Evolutionary conservation across 768 basidiomycete species (phyloP).

Genomic region (Omphalotus guepiniiformis): DNA sequence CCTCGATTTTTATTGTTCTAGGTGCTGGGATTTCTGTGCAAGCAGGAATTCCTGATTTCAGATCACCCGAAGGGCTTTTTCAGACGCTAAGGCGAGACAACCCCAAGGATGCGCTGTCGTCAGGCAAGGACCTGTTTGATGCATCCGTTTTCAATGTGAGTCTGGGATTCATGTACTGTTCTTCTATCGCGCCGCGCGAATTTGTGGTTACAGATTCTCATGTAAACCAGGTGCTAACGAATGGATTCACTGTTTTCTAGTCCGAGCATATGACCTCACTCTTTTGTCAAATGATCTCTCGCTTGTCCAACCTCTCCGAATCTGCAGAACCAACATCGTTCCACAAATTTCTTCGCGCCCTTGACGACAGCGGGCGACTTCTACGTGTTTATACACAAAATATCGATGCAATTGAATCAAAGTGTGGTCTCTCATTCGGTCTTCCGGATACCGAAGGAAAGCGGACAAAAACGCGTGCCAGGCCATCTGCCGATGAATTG

Average conservation of each 20-base stretch:
- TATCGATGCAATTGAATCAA: slow-evolving; percentile 84
- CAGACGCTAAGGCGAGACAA: slow-evolving; percentile 74
- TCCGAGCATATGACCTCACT: slow-evolving; percentile 70
- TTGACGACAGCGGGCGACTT: slow-evolving; percentile 73
- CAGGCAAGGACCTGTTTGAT: slow-evolving; percentile 87
- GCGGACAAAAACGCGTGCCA: slow-evolving; percentile 49
- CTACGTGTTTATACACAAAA: slow-evolving; percentile 92
- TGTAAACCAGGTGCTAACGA: slow-evolving; percentile 7
- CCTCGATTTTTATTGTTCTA: slow-evolving; percentile 22
- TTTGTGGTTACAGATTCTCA: background rate
- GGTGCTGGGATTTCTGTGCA: slow-evolving; percentile 88
- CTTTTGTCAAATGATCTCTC: slow-evolving; percentile 89
- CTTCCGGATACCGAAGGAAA: slow-evolving; percentile 64
- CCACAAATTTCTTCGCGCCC: slow-evolving; percentile 65
- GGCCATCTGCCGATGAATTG: slow-evolving; percentile 26
- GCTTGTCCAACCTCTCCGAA: slow-evolving; percentile 67
- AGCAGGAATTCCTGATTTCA: slow-evolving; percentile 88
- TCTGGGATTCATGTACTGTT: background rate
- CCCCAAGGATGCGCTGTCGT: slow-evolving; percentile 62
- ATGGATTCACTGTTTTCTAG: slow-evolving; percentile 30
- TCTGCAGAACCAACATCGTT: slow-evolving; percentile 77
- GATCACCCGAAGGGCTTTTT: slow-evolving; percentile 78
- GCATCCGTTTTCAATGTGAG: slow-evolving; percentile 85
- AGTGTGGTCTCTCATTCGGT: slow-evolving; percentile 86
- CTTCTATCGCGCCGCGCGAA: background rate